Evolutionary conservation across 306 rosid species (phyloP), one percentile per base, ranked within the genome.

Genomic region (Acmispon strigosus): DNA sequence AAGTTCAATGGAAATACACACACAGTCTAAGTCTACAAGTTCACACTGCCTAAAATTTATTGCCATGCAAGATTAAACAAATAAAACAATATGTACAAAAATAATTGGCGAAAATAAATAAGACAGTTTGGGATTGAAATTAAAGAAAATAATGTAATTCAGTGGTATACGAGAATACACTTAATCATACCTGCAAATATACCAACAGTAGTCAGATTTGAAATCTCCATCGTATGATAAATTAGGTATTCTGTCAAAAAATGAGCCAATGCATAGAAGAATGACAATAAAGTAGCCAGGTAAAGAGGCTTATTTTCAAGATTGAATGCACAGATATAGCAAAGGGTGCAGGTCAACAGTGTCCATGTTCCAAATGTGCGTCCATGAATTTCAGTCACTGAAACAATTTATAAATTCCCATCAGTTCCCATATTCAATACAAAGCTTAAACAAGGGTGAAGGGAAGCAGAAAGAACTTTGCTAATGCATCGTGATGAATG

Each of bases 301-400:
- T 94, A 94, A 18, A 94, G 86, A 48, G 96, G 96, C 78, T 78
- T 94, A 74, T 91, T 91, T 8, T 94, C 96, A 69, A 94, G 99
- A 81, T 94, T 91, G 79, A 94, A 86, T 54, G 97, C 97, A 54
- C 96, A 89, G 16, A 94, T 84, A 74, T 83, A 91, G 87, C 97
- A 94, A 52, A 94, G 99, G 11, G 97, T 94, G 87, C 97, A 91
- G 65, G 97, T 91, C 73, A 91, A 74, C 60, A 94, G 86, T 6
- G 97, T 87, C 99, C 99, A 94, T 24, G 88, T 82, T 58, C 97
- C 96, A 81, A 94, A 91, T 68, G 99, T 91, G 66, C 96, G 90
- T 61, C 99, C 99, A 77, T 94, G 99, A 87, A 87, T 87, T 82
- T 94, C 99, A 65, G 90, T 83, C 99, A 91, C 99, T 91, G 44